Conservation (phyloP, 2,329 filamentous ascomycete genomes). For the Trichoderma koningiopsis region DNA sequence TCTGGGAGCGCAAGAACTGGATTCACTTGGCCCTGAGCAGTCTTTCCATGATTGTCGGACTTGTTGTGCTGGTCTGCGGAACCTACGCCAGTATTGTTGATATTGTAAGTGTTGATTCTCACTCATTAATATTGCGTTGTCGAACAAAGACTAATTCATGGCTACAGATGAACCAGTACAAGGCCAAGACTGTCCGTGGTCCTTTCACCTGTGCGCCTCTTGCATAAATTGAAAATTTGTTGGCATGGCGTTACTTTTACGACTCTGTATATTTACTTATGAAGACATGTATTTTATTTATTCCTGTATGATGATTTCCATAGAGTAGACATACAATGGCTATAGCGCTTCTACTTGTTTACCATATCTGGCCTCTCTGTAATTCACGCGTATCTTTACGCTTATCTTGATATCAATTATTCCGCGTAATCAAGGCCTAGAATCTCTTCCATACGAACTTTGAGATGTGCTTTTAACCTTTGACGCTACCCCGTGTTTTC, state of each 20-base stretch:
- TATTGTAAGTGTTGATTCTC: constrained; percentile 31
- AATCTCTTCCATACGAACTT: not conserved
- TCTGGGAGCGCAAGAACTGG: constrained; percentile 34
- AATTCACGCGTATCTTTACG: no score
- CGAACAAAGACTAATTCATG: constrained; percentile 15
- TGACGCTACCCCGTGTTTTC: not conserved
- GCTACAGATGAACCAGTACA: constrained; percentile 26
- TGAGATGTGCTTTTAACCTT: not conserved
- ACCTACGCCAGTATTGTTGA: constrained; percentile 35
- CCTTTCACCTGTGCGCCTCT: constrained; percentile 26
- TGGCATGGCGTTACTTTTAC: not conserved
- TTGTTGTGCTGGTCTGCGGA: constrained; percentile 33
- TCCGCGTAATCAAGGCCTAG: not conserved
- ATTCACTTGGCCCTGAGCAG: constrained; percentile 31
- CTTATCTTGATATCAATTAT: no score
- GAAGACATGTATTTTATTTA: constrained; percentile 12
- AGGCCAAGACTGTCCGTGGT: constrained; percentile 19
- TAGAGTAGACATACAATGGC: constrained; percentile 3
- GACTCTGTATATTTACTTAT: constrained; percentile 7
- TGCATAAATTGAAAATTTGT: not conserved
- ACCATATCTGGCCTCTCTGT: not conserved
- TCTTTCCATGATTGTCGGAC: constrained; percentile 34
- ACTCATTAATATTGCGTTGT: not conserved
- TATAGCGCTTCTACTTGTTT: not conserved
- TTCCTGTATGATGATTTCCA: not conserved